Conservation (phyloP, 257 asterid genomes). For the Nicotiana tabacum region DNA sequence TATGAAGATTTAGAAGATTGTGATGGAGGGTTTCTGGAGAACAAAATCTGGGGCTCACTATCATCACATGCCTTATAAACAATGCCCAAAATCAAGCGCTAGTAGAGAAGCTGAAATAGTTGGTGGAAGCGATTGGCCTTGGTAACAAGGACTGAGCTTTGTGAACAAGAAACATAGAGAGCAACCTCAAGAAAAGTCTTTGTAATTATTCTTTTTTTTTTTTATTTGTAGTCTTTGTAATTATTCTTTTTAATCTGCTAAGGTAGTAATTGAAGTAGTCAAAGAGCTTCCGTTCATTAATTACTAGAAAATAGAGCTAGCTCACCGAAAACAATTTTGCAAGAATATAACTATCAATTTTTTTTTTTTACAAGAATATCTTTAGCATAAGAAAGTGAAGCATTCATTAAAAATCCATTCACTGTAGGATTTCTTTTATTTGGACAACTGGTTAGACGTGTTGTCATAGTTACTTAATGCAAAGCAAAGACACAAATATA, state of each 20-base stretch:
- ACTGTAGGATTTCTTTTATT: neutral
- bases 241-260: neutral
- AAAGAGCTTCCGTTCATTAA: neutral
- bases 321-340: neutral
- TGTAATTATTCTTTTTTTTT: neutral
- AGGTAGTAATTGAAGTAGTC: neutral
- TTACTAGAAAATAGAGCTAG: neutral
- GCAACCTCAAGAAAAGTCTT: neutral
- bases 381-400: neutral
- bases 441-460: neutral
- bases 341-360: neutral
- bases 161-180: neutral
- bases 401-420: neutral
- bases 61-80: no score
- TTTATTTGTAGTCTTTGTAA: neutral
- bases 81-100: no score
- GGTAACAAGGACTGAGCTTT: neutral
- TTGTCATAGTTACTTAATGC: slow-evolving; percentile 2
- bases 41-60: no score
- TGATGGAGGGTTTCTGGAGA: no score
- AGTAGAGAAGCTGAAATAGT: neutral
- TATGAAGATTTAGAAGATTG: no score
- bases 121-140: neutral
- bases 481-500: neutral
- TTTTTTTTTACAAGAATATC: neutral